Evolutionary conservation across 2,329 filamentous ascomycete genomes (phyloP).

Genomic region (Cadophora luteo-olivacea): DNA sequence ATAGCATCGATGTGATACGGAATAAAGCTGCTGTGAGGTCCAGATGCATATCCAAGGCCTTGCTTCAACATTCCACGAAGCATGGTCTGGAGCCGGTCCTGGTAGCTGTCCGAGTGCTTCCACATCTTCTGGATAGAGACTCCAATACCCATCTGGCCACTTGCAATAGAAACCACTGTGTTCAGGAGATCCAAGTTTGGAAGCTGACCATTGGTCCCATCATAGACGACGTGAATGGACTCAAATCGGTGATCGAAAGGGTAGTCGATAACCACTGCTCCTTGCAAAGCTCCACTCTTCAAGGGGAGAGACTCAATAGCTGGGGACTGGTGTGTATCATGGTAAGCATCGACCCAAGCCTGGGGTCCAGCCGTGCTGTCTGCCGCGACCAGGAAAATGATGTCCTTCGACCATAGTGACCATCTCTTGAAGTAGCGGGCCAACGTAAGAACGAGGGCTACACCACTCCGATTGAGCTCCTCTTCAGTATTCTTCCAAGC

Average conservation of each 20-base stretch:
- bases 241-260: constrained; percentile 85
- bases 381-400: constrained; percentile 87
- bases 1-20: constrained; percentile 97
- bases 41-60: constrained; percentile 85
- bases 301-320: constrained; percentile 79
- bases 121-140: constrained; percentile 87
- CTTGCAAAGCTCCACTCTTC: constrained; percentile 93
- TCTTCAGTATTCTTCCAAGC: constrained; percentile 85
- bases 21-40: constrained; percentile 94
- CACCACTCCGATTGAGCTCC: constrained; percentile 83
- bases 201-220: constrained; percentile 93
- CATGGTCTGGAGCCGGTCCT: constrained; percentile 85
- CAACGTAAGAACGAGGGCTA: constrained; percentile 84
- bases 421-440: constrained; percentile 96
- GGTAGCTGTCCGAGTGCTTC: constrained; percentile 77
- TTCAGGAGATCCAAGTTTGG: constrained; percentile 97
- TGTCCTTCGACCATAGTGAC: constrained; percentile 99
- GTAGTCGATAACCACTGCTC: constrained; percentile 92
- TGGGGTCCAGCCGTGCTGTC: constrained; percentile 91
- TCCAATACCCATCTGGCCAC: constrained; percentile 89
- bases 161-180: constrained; percentile 85
- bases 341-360: constrained; percentile 97
- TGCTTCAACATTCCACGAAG: constrained; percentile 92
- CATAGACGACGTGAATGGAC: constrained; percentile 89
- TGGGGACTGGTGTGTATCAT: constrained; percentile 79